Conservation (phyloP, 345 rosid genomes). For the Populus simonii region DNA sequence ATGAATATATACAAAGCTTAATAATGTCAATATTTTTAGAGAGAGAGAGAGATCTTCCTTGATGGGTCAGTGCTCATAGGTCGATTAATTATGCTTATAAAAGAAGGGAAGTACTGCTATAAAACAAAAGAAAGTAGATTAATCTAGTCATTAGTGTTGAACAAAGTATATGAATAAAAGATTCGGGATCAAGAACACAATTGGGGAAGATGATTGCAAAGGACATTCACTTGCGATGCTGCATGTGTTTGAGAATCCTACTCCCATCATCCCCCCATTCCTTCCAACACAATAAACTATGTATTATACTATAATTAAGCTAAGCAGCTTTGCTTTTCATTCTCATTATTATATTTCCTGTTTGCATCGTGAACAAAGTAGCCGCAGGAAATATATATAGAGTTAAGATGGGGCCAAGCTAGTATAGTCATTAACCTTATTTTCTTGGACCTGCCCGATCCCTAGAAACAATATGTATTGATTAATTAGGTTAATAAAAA, state of each 20-base stretch:
- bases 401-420: neutral
- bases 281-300: neutral
- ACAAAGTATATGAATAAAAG: conserved; percentile 12
- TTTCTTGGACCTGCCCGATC: neutral
- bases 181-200: conserved; percentile 24
- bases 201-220: conserved; percentile 40
- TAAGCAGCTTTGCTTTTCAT: neutral
- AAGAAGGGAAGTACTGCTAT: neutral
- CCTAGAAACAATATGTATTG: neutral
- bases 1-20: neutral
- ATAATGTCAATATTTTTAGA: neutral
- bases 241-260: conserved; percentile 43
- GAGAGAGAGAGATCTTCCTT: conserved; percentile 1
- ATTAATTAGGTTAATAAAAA: neutral
- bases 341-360: neutral
- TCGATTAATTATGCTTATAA: conserved; percentile 7
- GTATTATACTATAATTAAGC: neutral
- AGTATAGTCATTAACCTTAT: neutral
- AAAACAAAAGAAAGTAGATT: neutral
- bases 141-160: neutral
- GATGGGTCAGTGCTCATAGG: neutral
- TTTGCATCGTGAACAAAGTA: neutral
- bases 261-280: conserved; percentile 21
- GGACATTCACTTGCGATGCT: conserved; percentile 32
- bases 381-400: neutral